Evolutionary conservation across 2,329 filamentous ascomycete genomes (phyloP).

Genomic region (Clarireedia monteithiana): DNA sequence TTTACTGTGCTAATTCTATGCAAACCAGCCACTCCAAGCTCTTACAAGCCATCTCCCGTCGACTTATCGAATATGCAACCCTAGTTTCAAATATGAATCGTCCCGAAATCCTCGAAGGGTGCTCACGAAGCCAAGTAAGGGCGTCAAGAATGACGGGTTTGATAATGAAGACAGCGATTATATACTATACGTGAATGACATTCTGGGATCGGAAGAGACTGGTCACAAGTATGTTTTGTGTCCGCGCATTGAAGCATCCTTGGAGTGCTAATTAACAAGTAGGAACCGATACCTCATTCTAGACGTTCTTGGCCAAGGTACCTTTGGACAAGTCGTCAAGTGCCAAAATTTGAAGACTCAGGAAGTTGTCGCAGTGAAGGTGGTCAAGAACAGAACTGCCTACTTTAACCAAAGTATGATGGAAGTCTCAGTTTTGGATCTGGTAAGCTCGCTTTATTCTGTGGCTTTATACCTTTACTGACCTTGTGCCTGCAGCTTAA

Average conservation of each 20-base stretch:
- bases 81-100: slow-evolving; percentile 96
- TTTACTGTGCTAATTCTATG: slow-evolving; percentile 20
- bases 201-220: slow-evolving; percentile 92
- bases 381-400: slow-evolving; percentile 97
- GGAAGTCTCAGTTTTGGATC: slow-evolving; percentile 94
- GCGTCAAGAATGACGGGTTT: slow-evolving; percentile 95
- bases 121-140: slow-evolving; percentile 96
- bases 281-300: slow-evolving; percentile 95
- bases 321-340: slow-evolving; percentile 97
- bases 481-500: slow-evolving; percentile 58
- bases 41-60: slow-evolving; percentile 87
- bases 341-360: slow-evolving; percentile 98
- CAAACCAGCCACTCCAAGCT: slow-evolving; percentile 76
- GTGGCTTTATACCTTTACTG: slow-evolving; percentile 5
- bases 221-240: slow-evolving; percentile 72
- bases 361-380: slow-evolving; percentile 97
- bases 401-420: slow-evolving; percentile 99
- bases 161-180: slow-evolving; percentile 99
- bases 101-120: slow-evolving; percentile 93
- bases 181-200: slow-evolving; percentile 98
- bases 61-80: slow-evolving; percentile 97
- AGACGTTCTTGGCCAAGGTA: slow-evolving; percentile 93
- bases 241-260: slow-evolving; percentile 2
- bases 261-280: slow-evolving; percentile 20
- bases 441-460: slow-evolving; percentile 50